These are phyloP conservation scores for Curvularia lunata DNA, from an alignment of 2,329 filamentous ascomycete species.

Conservation along the genomic window DNA sequence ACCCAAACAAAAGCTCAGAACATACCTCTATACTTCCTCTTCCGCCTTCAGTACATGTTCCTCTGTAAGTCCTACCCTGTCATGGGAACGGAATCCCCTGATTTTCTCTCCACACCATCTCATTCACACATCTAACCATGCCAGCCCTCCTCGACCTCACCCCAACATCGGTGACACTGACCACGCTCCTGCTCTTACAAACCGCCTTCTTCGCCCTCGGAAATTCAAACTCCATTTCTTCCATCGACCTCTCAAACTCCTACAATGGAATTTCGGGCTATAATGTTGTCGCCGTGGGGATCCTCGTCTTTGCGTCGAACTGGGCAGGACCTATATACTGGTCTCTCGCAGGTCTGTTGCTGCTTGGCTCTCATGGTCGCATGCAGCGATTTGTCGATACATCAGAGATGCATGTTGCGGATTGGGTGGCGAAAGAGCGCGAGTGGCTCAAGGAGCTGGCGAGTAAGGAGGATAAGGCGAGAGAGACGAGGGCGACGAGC, in stretches of 20 bases:
- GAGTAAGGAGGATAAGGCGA: slow-evolving; percentile 20
- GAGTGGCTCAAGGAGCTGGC: slow-evolving; percentile 33
- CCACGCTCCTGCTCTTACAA: slow-evolving; percentile 78
- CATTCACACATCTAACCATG: background rate
- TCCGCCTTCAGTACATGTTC: slow-evolving; percentile 66
- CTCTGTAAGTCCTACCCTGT: slow-evolving; percentile 45
- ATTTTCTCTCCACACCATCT: background rate
- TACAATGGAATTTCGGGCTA: slow-evolving; percentile 91
- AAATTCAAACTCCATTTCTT: slow-evolving; percentile 92
- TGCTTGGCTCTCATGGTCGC: slow-evolving; percentile 47
- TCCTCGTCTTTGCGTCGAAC: slow-evolving; percentile 85
- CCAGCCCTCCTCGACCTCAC: slow-evolving; percentile 55
- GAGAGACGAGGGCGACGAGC: slow-evolving; percentile 13
- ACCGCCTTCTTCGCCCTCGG: slow-evolving; percentile 88
- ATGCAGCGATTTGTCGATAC: slow-evolving; percentile 27
- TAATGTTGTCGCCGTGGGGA: slow-evolving; percentile 78
- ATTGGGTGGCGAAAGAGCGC: slow-evolving; percentile 43
- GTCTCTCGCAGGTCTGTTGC: slow-evolving; percentile 68
- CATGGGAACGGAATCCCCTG: background rate
- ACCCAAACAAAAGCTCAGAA: slow-evolving; percentile 88
- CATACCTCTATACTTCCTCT: slow-evolving; percentile 81
- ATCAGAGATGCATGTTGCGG: slow-evolving; percentile 25
- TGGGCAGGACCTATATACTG: slow-evolving; percentile 94
- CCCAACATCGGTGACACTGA: slow-evolving; percentile 66
- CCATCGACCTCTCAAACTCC: slow-evolving; percentile 90